phyloP scores from a whole-genome alignment of 2,329 filamentous ascomycete genomes.

The Verticillium longisporum region DNA sequence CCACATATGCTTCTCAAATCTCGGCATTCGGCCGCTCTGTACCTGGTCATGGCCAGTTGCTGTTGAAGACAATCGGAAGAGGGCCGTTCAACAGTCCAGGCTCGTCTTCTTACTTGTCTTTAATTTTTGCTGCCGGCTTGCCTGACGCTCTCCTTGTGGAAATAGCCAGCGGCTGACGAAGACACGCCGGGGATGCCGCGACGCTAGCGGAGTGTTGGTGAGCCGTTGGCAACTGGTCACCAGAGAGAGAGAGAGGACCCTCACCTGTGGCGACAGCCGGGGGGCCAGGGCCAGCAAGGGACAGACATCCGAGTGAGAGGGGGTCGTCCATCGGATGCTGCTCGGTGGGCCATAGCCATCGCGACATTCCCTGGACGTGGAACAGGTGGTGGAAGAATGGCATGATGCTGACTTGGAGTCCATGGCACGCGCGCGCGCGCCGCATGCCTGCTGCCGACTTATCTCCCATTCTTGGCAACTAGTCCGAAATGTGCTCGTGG shows the following conservation, averaged over 20 bases:
- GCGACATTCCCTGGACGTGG: slow-evolving; percentile 2
- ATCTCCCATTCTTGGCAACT: slow-evolving; percentile 1
- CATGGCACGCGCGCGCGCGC: not conserved
- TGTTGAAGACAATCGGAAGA: not conserved
- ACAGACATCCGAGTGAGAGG: not conserved
- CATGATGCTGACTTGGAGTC: not conserved
- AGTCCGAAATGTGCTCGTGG: not conserved
- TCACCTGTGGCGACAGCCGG: not conserved
- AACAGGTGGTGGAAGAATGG: slow-evolving; percentile 1
- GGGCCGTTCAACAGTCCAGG: not conserved
- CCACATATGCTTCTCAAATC: not conserved
- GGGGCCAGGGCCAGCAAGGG: not conserved
- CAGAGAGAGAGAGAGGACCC: not conserved
- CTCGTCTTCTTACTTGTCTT: not conserved
- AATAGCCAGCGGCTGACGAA: not conserved
- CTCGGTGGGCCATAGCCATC: not conserved
- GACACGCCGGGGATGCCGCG: not conserved
- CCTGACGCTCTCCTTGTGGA: not conserved
- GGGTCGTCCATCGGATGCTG: not conserved
- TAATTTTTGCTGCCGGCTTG: not conserved
- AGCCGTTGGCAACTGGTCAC: not conserved
- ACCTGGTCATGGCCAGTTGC: not conserved
- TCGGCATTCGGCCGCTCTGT: not conserved
- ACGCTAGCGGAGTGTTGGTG: not conserved
- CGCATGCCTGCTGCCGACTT: not conserved